These are phyloP conservation scores for Pythium rishiriense DNA, from an alignment of 352 stramenopile genomes.

Conservation along the genomic window DNA sequence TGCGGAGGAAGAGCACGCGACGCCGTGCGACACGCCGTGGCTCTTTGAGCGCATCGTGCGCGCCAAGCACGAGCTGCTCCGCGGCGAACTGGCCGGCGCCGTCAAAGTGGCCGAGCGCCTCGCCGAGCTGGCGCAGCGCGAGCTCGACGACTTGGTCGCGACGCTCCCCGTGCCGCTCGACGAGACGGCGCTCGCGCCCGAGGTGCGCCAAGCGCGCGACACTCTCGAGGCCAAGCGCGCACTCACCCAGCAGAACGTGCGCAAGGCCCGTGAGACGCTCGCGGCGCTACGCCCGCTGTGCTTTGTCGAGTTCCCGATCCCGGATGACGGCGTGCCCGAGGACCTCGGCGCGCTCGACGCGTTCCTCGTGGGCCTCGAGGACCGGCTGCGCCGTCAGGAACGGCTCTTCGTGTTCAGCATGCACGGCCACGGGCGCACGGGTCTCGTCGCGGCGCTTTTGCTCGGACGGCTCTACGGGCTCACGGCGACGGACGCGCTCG, in stretches of 20 bases:
- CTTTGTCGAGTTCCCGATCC: conserved; percentile 61
- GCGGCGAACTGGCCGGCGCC: conserved; percentile 37
- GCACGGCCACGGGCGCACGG: conserved; percentile 67
- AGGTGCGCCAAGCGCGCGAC: conserved; percentile 30
- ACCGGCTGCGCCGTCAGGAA: conserved; percentile 44
- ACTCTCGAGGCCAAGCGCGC: conserved; percentile 44
- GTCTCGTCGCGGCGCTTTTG: conserved; percentile 61
- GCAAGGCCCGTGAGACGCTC: conserved; percentile 38
- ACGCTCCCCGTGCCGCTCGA: conserved; percentile 1
- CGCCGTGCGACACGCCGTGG: conserved; percentile 30
- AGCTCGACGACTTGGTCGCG: conserved; percentile 29
- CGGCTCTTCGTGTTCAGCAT: conserved; percentile 80
- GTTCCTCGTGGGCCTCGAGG: conserved; percentile 46
- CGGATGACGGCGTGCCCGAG: conserved; percentile 35
- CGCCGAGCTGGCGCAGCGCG: conserved; percentile 39
- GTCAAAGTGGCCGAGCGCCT: conserved; percentile 44
- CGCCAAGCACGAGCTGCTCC: conserved; percentile 43
- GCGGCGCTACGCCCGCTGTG: conserved; percentile 37
- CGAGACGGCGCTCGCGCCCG: conserved; percentile 3
- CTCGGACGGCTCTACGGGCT: conserved; percentile 76
- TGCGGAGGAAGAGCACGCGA: neutral
- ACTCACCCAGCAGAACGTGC: conserved; percentile 46
- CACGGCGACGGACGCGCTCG: conserved; percentile 49
- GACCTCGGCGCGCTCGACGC: conserved; percentile 25
- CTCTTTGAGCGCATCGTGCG: conserved; percentile 56